Base-by-base conservation (phyloP, 306 rosid species). In the Vigna nakashimae region DNA sequence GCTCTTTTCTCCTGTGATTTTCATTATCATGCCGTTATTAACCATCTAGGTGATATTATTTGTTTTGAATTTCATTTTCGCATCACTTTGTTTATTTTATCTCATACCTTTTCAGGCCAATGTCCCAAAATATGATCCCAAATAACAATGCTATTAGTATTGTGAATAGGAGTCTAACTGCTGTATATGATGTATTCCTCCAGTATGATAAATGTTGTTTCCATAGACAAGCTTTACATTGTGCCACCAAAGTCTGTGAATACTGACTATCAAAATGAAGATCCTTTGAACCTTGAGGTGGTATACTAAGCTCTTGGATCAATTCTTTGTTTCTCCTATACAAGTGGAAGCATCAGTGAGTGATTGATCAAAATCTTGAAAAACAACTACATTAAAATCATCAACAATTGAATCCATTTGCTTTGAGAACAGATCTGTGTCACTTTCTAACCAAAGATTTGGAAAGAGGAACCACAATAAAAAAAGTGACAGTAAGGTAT, bases 191-290 rank as follows among this genome's bases (percentile, higher is more conserved):
- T 0, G 86, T 82, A 56, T 85, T 85, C 42, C 88, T 69, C 88
- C 88, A 85, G 63, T 85, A 82, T 5, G 88, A 85, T 45, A 85
- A 79, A 71, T 85, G 74, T 17, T 82, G 88, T 82, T 85, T 85
- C 88, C 88, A 82, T 43, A 85, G 69, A 59, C 88, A 85, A 50
- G 84, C 81, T 79, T 32, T 71, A 12, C 76, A 79, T 79, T 85
- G 88, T 51, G 82, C 24, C 20, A 79, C 15, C 77, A 75, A 75
- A 68, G 69, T 51, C 67, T 75, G 82, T 51, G 88, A 64, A 59
- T 85, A 82, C 49, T 71, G 82, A 51, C 56, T 75, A 24, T 80
- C 74, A 66, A 85, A 85, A 82, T 75, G 30, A 53, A 85, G 26
- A 43, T 82, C 88, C 55, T 50, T 65, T 65, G 84, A 82, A 75